Evolutionary conservation across 1,284 basidiomycete species (phyloP).

Genomic region (Phellopilus nigrolimitatus): DNA sequence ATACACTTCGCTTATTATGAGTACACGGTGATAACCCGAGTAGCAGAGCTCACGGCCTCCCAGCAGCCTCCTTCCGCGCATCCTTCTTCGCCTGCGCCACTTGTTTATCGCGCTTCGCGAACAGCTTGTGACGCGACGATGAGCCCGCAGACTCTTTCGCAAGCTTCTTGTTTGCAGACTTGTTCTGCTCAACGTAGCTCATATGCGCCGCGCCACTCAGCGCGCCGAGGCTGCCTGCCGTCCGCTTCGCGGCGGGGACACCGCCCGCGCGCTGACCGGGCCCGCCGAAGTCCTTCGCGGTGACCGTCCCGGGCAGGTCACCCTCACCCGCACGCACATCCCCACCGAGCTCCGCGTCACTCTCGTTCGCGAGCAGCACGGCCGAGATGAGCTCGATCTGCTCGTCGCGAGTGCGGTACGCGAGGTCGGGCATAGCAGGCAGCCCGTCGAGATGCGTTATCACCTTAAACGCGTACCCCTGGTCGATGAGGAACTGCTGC

Average conservation of each 20-base stretch:
- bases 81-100: slow-evolving; percentile 55
- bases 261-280: slow-evolving; percentile 26
- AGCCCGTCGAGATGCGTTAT: slow-evolving; percentile 97
- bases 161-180: slow-evolving; percentile 82
- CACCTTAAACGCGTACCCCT: slow-evolving; percentile 98
- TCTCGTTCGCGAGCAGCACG: slow-evolving; percentile 89
- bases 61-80: slow-evolving; percentile 24
- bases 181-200: slow-evolving; percentile 90
- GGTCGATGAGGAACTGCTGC: slow-evolving; percentile 98
- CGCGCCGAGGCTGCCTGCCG: slow-evolving; percentile 79
- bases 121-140: slow-evolving; percentile 70
- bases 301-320: slow-evolving; percentile 75
- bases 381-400: slow-evolving; percentile 94
- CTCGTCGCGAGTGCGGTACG: slow-evolving; percentile 87
- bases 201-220: slow-evolving; percentile 87
- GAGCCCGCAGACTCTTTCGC: slow-evolving; percentile 49
- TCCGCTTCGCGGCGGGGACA: slow-evolving; percentile 73
- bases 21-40: too few species aligned
- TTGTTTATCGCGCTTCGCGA: slow-evolving; percentile 75
- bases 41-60: too few species aligned
- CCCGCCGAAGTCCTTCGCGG: slow-evolving; percentile 67
- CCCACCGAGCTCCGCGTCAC: slow-evolving; percentile 83
- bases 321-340: slow-evolving; percentile 74
- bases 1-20: too few species aligned
- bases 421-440: slow-evolving; percentile 81